These are phyloP conservation scores for Penicillium verhagenii DNA, from an alignment of 495 filamentous ascomycete genomes.

Conservation along the genomic window DNA sequence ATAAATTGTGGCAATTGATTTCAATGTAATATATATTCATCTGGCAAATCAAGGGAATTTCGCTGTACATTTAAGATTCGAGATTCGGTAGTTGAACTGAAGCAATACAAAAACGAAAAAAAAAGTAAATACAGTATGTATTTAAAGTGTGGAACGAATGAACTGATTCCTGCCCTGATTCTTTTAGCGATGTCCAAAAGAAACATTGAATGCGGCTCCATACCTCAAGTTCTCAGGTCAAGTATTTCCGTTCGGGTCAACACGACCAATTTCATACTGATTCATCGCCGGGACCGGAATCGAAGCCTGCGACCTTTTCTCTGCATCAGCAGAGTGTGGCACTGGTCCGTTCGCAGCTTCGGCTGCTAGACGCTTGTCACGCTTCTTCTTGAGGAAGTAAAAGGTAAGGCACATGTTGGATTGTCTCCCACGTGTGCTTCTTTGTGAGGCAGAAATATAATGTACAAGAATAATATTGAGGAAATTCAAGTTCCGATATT, in stretches of 20 bases:
- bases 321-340: not conserved
- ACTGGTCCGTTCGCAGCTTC: not conserved
- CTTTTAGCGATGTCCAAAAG: not conserved
- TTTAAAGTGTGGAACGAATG: no score
- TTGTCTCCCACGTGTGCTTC: no score
- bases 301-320: not conserved
- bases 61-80: not conserved
- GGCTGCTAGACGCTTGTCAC: not conserved
- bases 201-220: not conserved
- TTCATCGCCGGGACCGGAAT: not conserved
- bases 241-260: not conserved
- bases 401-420: not conserved
- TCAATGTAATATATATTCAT: not conserved
- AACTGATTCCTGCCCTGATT: no score
- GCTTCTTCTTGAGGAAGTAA: not conserved
- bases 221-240: not conserved
- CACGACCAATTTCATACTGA: not conserved
- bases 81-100: no score
- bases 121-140: no score
- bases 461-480: no score
- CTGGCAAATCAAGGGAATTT: not conserved
- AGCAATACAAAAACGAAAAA: no score
- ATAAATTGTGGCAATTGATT: not conserved
- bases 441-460: no score
- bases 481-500: no score